Percentiles rank a stretch among this genome's conserved stretches.
These are phyloP conservation scores for Coniosporium tulheliwenetii DNA, from an alignment of 2,329 filamentous ascomycete species.

Conservation along the genomic window DNA sequence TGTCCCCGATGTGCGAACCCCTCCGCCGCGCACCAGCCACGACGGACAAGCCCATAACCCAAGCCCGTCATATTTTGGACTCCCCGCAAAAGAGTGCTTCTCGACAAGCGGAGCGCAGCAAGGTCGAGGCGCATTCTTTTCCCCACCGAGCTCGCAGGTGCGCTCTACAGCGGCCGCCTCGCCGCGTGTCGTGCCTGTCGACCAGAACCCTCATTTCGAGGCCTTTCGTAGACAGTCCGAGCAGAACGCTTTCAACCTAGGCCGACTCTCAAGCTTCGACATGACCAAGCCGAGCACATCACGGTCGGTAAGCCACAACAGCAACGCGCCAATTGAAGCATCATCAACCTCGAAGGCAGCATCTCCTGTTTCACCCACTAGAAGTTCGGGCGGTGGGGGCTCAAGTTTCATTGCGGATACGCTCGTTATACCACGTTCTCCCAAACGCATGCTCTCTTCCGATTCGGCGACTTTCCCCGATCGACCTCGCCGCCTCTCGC, in stretches of 20 bases:
- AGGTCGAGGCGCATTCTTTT: too few relatives aligned
- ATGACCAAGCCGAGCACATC: slow-evolving; percentile 11
- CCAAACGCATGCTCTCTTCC: slow-evolving; percentile 32
- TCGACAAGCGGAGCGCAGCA: too few relatives aligned
- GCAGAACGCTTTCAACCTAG: slow-evolving; percentile 34
- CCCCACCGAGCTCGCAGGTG: slow-evolving; percentile 50
- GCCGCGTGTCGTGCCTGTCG: slow-evolving; percentile 53
- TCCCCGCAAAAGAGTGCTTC: too few relatives aligned
- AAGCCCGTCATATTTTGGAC: too few relatives aligned
- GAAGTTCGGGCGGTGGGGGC: slow-evolving; percentile 5
- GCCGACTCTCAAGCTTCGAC: slow-evolving; percentile 24
- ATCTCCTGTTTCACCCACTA: slow-evolving; percentile 18
- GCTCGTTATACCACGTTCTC: slow-evolving; percentile 20
- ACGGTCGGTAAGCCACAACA: neutral
- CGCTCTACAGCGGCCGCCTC: slow-evolving; percentile 53
- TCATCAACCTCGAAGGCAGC: slow-evolving; percentile 3
- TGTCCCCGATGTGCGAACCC: too few relatives aligned
- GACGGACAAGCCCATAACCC: too few relatives aligned
- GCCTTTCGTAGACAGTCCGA: slow-evolving; percentile 63
- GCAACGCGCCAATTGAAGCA: neutral
- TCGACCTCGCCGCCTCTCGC: slow-evolving; percentile 29
- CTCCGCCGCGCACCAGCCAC: too few relatives aligned
- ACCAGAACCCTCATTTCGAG: slow-evolving; percentile 70
- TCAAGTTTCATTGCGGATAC: slow-evolving; percentile 10
- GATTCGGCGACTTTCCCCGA: slow-evolving; percentile 25